A percentile compares a stretch with the other conserved stretches of the same genome.
These are phyloP conservation scores for Plantago major DNA, from an alignment of 257 asterid species.

Conservation along the genomic window DNA sequence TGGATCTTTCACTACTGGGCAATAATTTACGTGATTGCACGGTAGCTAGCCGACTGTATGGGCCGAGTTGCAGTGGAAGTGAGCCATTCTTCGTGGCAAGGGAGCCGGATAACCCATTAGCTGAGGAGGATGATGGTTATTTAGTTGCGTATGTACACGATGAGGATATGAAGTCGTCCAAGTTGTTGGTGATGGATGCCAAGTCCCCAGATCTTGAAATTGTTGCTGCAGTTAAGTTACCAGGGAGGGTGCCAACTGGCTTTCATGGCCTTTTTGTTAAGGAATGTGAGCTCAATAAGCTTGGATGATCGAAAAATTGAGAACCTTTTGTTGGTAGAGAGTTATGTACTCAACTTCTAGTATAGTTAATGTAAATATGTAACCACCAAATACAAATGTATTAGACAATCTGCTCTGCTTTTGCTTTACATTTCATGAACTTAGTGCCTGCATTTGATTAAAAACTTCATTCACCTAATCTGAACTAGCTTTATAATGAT, in stretches of 20 bases:
- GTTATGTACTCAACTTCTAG: no score
- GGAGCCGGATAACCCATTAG: constrained; percentile 23
- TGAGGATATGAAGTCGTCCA: constrained; percentile 56
- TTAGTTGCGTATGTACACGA: constrained; percentile 55
- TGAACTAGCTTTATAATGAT: constrained; percentile 1
- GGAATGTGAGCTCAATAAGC: constrained; percentile 20
- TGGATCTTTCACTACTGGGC: constrained; percentile 28
- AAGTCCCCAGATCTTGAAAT: constrained; percentile 54
- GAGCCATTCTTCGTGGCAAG: constrained; percentile 47
- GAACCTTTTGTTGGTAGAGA: background rate
- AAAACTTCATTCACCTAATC: constrained; percentile 10
- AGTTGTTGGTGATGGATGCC: constrained; percentile 69
- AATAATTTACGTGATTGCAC: constrained; percentile 32
- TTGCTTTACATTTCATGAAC: background rate
- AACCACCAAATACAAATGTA: no score
- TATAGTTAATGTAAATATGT: no score
- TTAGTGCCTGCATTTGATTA: no score
- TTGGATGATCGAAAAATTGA: no score
- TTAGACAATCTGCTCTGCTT: background rate
- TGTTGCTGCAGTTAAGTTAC: constrained; percentile 58
- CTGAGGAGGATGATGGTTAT: constrained; percentile 72
- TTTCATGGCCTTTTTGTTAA: constrained; percentile 64
- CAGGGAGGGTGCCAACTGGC: constrained; percentile 69
- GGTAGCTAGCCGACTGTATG: constrained; percentile 39
- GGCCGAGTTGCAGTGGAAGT: constrained; percentile 34